A percentile compares a stretch with the other conserved stretches of the same genome.
These are phyloP conservation scores for Emericellopsis cladophorae DNA, from an alignment of 2,329 filamentous ascomycete genomes.

Conservation along the genomic window DNA sequence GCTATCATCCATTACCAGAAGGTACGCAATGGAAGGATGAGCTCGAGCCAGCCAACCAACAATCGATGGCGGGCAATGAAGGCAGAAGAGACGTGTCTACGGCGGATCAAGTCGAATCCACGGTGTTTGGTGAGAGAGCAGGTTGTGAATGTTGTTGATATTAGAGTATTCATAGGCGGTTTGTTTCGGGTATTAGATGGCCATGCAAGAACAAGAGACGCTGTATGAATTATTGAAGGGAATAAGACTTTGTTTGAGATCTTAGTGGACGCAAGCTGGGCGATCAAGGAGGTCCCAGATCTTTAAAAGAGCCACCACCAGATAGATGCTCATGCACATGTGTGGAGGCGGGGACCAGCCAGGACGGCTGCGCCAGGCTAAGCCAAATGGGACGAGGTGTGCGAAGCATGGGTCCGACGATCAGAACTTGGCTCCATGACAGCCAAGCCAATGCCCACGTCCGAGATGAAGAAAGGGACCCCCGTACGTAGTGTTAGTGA, in stretches of 20 bases:
- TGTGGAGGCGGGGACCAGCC: slow-evolving; percentile 15
- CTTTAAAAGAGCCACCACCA: slow-evolving; percentile 1
- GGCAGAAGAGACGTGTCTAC: too few species aligned
- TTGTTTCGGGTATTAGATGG: neutral
- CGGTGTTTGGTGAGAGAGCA: too few species aligned
- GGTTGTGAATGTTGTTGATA: too few species aligned
- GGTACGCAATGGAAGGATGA: neutral
- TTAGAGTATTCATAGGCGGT: too few species aligned
- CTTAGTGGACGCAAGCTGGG: neutral
- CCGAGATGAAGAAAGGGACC: too few species aligned
- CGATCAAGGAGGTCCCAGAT: slow-evolving; percentile 2
- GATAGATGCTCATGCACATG: neutral
- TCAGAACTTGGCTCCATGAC: slow-evolving; percentile 6
- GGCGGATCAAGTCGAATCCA: too few species aligned
- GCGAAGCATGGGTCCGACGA: slow-evolving; percentile 16
- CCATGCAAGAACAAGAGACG: neutral
- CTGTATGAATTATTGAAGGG: neutral
- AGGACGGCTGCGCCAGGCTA: slow-evolving; percentile 13
- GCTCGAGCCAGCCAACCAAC: too few species aligned
- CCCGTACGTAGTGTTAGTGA: too few species aligned
- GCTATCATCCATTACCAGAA: slow-evolving; percentile 28
- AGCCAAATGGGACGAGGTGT: slow-evolving; percentile 13
- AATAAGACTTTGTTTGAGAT: neutral
- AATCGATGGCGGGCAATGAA: too few species aligned
- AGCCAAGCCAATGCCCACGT: neutral